Base-by-base conservation (phyloP, 2,329 filamentous ascomycete genomes). In the Fusarium sp. region DNA sequence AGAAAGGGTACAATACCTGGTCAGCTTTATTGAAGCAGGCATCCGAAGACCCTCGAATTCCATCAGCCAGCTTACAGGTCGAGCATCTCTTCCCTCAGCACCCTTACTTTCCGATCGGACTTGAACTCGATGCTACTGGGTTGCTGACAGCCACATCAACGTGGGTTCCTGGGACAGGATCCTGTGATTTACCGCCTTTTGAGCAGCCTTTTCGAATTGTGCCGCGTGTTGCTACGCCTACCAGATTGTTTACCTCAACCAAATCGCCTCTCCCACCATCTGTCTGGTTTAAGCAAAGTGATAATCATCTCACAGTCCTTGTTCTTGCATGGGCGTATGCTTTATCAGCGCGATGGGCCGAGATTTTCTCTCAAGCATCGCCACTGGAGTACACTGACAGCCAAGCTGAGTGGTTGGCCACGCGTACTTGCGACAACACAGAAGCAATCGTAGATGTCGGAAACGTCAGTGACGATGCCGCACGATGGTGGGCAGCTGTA, bases 241-340 rank as follows among this genome's bases (percentile, higher is more conserved):
- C 37, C 30, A 16, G 21, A 43, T 57, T 44, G 30, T 25, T 42
- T 25, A 57, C 9, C 21, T 43, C 53, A 9, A 6, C 37, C 5
- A 43, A 43, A 15, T 43, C 9, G 16, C 11, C 38, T 43, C 38
- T 43, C 28, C 38, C 28, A 33, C 16, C 38, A 43, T 57, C 47
- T 56, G 4, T 32, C 25, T 62, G 63, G 49, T 54, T 66, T 32
- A 33, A 53, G 35, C 4, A 44, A 18, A 11, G 15, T 32, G 40
- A 37, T 2, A 57, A 66, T 30, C 50, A 57, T 43, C 37, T 40
- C n/a, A 37, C 57, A 33, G 54, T 71, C 28, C 64, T 74, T 9
- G 68, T 65, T 23, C 71, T 75, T 13, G 72, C 64, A 46, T 75
- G 53, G 67, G 64, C 62, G 6, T 69, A 71, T 67, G 60, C 59